Evolutionary conservation across 352 stramenopile species (phyloP).

Genomic region (Phytophthora lateralis): DNA sequence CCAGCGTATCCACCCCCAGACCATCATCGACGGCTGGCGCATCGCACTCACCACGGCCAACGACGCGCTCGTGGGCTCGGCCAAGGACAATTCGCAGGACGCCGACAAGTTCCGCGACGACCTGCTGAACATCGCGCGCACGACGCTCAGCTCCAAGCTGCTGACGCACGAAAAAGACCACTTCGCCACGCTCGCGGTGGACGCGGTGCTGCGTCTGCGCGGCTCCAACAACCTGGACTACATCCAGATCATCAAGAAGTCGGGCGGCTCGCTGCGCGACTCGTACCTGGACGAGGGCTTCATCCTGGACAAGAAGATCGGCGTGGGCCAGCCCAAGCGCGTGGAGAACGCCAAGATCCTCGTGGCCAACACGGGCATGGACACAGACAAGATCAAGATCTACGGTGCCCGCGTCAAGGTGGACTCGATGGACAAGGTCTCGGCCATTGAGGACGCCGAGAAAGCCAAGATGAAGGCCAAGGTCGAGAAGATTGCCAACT

Average conservation of each 20-base stretch:
- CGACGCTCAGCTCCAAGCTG: slow-evolving; percentile 99
- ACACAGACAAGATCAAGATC: slow-evolving; percentile 99
- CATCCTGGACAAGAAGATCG: slow-evolving; percentile 97
- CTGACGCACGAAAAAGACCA: slow-evolving; percentile 98
- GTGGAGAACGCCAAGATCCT: slow-evolving; percentile 99
- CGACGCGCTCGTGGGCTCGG: slow-evolving; percentile 87
- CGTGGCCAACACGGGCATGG: slow-evolving; percentile 99
- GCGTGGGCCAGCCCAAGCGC: slow-evolving; percentile 94
- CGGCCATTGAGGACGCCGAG: slow-evolving; percentile 98
- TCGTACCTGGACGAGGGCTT: slow-evolving; percentile 99
- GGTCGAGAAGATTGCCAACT: slow-evolving; percentile 97
- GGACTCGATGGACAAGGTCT: slow-evolving; percentile 98
- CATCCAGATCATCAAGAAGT: slow-evolving; percentile 99
- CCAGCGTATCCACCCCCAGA: slow-evolving; percentile 98
- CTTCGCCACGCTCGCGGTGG: slow-evolving; percentile 96
- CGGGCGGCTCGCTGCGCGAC: slow-evolving; percentile 95
- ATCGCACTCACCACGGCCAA: slow-evolving; percentile 92
- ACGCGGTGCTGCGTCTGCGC: slow-evolving; percentile 96
- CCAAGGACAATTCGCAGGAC: slow-evolving; percentile 85
- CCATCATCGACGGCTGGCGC: slow-evolving; percentile 98
- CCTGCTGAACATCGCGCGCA: slow-evolving; percentile 97
- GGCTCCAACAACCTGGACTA: slow-evolving; percentile 97
- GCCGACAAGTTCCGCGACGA: slow-evolving; percentile 92
- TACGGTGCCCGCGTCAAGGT: slow-evolving; percentile 98
- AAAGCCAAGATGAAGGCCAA: slow-evolving; percentile 99